These are phyloP conservation scores for Sechiopsis laciniata DNA, from an alignment of 306 rosid species.

Conservation along the genomic window DNA sequence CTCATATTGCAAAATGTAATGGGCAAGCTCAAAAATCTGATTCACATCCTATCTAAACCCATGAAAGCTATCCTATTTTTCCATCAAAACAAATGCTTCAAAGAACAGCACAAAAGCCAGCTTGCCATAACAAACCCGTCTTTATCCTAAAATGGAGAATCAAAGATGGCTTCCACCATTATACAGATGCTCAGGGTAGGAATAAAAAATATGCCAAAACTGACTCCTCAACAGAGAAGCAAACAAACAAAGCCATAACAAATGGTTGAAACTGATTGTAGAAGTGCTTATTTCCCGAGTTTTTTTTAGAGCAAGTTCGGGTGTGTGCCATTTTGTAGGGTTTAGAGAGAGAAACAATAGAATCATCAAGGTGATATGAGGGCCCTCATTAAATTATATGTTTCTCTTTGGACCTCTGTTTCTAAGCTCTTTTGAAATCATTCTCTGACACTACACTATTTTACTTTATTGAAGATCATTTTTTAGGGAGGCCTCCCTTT, in stretches of 20 bases:
- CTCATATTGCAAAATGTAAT: not conserved
- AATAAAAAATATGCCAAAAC: not conserved
- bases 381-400: too few relatives aligned
- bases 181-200: not conserved
- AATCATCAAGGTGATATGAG: too few relatives aligned
- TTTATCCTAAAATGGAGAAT: not conserved
- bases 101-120: constrained; percentile 3
- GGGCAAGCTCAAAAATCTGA: constrained; percentile 4
- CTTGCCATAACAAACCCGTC: not conserved
- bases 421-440: too few relatives aligned
- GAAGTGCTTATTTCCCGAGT: too few relatives aligned
- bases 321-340: too few relatives aligned
- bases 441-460: too few relatives aligned
- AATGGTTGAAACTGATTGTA: not conserved
- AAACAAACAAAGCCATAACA: constrained; percentile 5
- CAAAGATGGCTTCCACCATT: not conserved
- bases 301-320: too few relatives aligned
- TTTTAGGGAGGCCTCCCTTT: too few relatives aligned
- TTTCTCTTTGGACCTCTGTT: too few relatives aligned
- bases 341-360: too few relatives aligned
- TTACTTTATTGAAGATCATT: too few relatives aligned
- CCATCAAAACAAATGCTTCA: not conserved
- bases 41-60: not conserved
- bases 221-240: not conserved
- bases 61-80: not conserved